Conservation (phyloP, 2,329 filamentous ascomycete species). For the Alternaria solani region DNA sequence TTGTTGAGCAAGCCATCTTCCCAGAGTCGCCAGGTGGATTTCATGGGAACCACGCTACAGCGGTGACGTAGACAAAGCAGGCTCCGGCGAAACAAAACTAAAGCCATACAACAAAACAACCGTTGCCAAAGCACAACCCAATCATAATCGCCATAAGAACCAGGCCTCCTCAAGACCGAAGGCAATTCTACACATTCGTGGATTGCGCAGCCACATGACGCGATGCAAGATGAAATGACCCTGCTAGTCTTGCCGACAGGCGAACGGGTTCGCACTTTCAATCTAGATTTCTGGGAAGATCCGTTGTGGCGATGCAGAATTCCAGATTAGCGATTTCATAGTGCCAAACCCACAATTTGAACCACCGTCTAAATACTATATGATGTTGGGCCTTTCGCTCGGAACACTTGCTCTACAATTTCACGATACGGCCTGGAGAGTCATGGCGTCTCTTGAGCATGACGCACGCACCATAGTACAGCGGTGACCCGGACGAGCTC, state of each 20-base stretch:
- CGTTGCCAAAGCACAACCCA: too few species aligned
- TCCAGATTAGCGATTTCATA: not conserved
- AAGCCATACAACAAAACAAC: too few species aligned
- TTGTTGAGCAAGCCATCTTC: too few species aligned
- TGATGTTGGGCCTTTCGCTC: not conserved
- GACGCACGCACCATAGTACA: not conserved
- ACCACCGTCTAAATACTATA: not conserved
- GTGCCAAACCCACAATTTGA: not conserved
- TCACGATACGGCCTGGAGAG: not conserved
- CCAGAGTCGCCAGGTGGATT: too few species aligned
- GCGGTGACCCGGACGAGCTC: too few species aligned
- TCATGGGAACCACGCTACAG: too few species aligned
- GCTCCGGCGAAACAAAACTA: too few species aligned
- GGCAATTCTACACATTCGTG: too few species aligned
- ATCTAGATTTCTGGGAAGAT: not conserved
- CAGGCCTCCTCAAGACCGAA: too few species aligned
- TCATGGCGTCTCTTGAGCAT: not conserved
- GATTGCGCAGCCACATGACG: not conserved
- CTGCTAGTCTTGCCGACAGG: not conserved
- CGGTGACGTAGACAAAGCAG: too few species aligned
- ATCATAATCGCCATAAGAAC: too few species aligned
- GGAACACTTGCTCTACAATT: not conserved
- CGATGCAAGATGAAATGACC: not conserved
- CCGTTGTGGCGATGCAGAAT: not conserved
- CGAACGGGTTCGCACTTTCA: not conserved